Evolutionary conservation across 2,329 filamentous ascomycete genomes (phyloP).

Genomic region (Zymoseptoria crescenta): DNA sequence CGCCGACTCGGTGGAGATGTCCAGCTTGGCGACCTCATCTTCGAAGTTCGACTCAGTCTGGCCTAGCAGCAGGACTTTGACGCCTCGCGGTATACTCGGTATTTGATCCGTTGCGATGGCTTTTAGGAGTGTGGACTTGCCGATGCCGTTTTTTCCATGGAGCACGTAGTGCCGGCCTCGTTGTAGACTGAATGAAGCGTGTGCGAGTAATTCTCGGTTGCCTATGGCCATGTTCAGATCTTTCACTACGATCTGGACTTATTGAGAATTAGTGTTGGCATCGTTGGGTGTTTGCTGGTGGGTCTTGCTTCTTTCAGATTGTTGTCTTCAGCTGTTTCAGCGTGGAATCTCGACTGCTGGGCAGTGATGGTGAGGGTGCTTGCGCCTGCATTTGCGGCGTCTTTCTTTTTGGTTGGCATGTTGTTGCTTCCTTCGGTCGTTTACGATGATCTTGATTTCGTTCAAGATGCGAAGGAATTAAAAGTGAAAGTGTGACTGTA

Average conservation of each 20-base stretch:
- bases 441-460: too few relatives aligned
- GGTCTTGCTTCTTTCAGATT: slow-evolving; percentile 16
- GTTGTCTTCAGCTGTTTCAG: slow-evolving; percentile 18
- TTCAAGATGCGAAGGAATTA: too few relatives aligned
- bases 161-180: slow-evolving; percentile 68
- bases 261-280: not conserved
- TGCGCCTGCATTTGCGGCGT: not conserved
- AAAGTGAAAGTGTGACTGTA: not conserved
- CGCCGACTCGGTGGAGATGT: not conserved
- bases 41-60: slow-evolving; percentile 46
- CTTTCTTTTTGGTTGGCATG: slow-evolving; percentile 5
- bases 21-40: slow-evolving; percentile 6
- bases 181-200: slow-evolving; percentile 64
- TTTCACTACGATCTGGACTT: slow-evolving; percentile 45
- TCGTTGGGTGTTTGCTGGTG: not conserved
- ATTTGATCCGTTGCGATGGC: slow-evolving; percentile 73
- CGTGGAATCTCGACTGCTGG: slow-evolving; percentile 20
- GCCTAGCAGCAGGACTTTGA: slow-evolving; percentile 60
- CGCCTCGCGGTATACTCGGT: slow-evolving; percentile 62
- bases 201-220: slow-evolving; percentile 55
- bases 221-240: slow-evolving; percentile 63
- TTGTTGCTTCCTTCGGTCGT: not conserved
- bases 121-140: slow-evolving; percentile 70
- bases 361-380: slow-evolving; percentile 14
- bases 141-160: slow-evolving; percentile 71